Percentiles rank a stretch among this genome's conserved stretches.
These are phyloP conservation scores for Lyophyllum shimeji DNA, from an alignment of 768 basidiomycete species.

Conservation along the genomic window DNA sequence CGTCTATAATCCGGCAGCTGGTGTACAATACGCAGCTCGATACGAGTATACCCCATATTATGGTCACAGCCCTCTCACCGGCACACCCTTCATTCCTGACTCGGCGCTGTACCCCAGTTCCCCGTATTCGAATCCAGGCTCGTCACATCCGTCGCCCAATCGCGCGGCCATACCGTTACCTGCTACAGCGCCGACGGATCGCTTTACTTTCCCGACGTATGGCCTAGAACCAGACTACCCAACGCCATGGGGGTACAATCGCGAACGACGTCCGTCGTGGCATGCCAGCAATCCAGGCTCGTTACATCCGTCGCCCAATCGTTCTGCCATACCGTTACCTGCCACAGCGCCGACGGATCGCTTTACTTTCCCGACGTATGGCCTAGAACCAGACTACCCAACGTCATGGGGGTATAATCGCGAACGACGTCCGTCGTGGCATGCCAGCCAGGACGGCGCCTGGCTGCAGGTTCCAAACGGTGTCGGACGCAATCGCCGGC, in stretches of 20 bases:
- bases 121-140: slow-evolving; percentile 8
- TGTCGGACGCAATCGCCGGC: slow-evolving; percentile 2
- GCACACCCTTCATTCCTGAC: slow-evolving; percentile 15
- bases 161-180: background rate
- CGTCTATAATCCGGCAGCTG: slow-evolving; percentile 6
- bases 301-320: slow-evolving; percentile 5
- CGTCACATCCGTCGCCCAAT: slow-evolving; percentile 5
- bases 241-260: background rate
- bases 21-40: background rate
- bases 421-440: slow-evolving; percentile 10
- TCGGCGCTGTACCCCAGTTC: slow-evolving; percentile 3
- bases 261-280: slow-evolving; percentile 11
- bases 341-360: background rate
- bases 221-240: background rate
- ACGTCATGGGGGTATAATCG: slow-evolving; percentile 1
- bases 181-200: background rate
- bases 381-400: background rate
- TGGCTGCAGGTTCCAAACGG: background rate
- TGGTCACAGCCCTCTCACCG: background rate
- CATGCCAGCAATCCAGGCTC: slow-evolving; percentile 1
- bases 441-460: background rate
- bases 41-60: slow-evolving; percentile 10
- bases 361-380: background rate
- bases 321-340: background rate
- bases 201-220: background rate